Conservation (phyloP, 352 stramenopile genomes). For the Globisporangium mamillatum region DNA sequence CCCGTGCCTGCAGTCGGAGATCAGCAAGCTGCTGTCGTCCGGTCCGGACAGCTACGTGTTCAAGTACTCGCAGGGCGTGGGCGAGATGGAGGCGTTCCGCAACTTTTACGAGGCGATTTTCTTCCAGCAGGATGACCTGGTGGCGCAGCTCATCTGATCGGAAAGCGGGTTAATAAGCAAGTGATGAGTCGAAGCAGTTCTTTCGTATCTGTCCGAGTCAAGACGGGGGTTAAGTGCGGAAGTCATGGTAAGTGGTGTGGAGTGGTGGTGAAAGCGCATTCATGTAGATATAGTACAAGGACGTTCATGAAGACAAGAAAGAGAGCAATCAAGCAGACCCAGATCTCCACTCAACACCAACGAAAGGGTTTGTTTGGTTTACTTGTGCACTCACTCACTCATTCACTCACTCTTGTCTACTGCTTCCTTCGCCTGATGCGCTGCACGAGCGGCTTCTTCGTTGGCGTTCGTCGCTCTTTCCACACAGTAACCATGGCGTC, state of each 20-base stretch:
- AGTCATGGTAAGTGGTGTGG: not conserved
- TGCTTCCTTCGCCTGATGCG: not conserved
- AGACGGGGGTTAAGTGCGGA: not conserved
- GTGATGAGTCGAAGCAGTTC: not conserved
- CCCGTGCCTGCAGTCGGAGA: constrained; percentile 67
- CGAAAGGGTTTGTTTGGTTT: not conserved
- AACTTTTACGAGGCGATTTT: constrained; percentile 85
- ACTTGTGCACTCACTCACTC: too few species aligned
- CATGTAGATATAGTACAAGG: constrained; percentile 2
- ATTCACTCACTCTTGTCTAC: not conserved
- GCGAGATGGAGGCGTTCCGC: constrained; percentile 78
- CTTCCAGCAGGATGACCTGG: constrained; percentile 54
- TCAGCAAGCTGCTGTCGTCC: constrained; percentile 63
- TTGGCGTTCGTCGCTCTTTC: not conserved
- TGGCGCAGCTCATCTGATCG: constrained; percentile 35
- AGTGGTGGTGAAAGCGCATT: not conserved
- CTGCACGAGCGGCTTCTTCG: not conserved
- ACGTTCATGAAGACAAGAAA: not conserved
- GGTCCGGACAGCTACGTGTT: constrained; percentile 49
- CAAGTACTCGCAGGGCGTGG: constrained; percentile 78
- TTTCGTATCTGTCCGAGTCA: not conserved
- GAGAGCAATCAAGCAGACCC: not conserved
- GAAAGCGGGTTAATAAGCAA: not conserved
- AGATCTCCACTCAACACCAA: not conserved
- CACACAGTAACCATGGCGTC: not conserved